These are phyloP conservation scores for Russula dissimulans DNA, from an alignment of 768 basidiomycete genomes.

Conservation along the genomic window DNA sequence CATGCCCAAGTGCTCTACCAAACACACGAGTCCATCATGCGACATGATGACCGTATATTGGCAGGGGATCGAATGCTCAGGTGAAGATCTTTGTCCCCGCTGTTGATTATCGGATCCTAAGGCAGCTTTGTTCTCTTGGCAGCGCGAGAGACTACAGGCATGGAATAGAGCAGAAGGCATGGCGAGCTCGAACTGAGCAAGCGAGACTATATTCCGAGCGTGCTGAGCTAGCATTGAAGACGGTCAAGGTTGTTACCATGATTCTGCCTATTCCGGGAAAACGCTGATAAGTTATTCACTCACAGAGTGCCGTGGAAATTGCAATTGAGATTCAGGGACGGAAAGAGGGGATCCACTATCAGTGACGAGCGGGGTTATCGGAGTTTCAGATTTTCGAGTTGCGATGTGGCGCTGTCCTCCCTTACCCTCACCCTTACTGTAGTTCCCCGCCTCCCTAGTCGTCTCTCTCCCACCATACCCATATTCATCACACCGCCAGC, in stretches of 20 bases:
- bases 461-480: too few relatives aligned
- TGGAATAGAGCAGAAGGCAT: not conserved
- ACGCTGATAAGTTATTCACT: not conserved
- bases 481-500: too few relatives aligned
- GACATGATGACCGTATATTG: not conserved
- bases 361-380: too few relatives aligned
- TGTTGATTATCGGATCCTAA: not conserved
- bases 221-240: not conserved
- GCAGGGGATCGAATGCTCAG: not conserved
- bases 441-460: too few relatives aligned
- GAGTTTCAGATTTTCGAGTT: too few relatives aligned
- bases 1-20: not conserved
- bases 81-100: not conserved
- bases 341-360: too few relatives aligned
- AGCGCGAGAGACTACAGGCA: slow-evolving; percentile 1
- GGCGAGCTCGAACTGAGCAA: not conserved
- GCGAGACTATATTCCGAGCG: not conserved
- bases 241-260: not conserved
- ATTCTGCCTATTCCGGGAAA: not conserved
- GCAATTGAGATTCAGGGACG: not conserved
- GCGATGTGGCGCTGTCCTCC: too few relatives aligned
- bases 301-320: not conserved
- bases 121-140: not conserved
- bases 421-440: too few relatives aligned
- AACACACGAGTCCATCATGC: not conserved